Evolutionary conservation across 306 rosid species (phyloP), one percentile per base, ranked within the genome.

Genomic region (Malus sieversii): DNA sequence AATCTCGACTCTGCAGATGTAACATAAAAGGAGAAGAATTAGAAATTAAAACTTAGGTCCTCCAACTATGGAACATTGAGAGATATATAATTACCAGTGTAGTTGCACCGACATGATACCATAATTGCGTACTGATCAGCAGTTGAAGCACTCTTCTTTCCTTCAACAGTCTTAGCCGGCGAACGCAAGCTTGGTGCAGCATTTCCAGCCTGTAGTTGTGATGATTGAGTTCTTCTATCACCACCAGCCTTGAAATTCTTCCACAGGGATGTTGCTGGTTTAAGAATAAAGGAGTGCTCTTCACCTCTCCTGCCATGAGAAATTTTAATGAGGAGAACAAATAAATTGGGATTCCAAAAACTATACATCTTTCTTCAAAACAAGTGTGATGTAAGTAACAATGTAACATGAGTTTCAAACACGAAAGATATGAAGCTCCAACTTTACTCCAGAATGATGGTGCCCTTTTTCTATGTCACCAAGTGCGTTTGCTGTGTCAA

Each of bases 81-180:
- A 58, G 55, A 20, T 61, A 55, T 70, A 72, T 38, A 63, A 62
- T 67, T 82, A 96, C 99, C 90, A 1, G 98, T 84, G 77, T 88
- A 92, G 87, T 89, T 96, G 96, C 96, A 86, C 72, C 97, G 93
- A 81, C 96, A 96, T 68, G 97, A 85, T 27, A 96, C 97, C 97
- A 92, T 85, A 81, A 96, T 85, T 79, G 96, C 95, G 80, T 89
- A 96, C 68, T 87, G 93, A 81, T 90, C 88, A 7, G 79, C 82
- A 72, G 53, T 74, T 44, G 77, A 83, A 75, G 82, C 69, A 72
- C 64, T 68, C 77, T 75, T 83, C 79, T 79, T 90, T 78, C 84
- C 79, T 65, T 86, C 90, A 74, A 81, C 78, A 74, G 80, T 79
- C 73, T 79, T 87, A 57, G 89, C 73, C 32, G 85, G 71, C 68